phyloP scores from a whole-genome alignment of 129 eudicot species.

The Kitagawia praeruptora region DNA sequence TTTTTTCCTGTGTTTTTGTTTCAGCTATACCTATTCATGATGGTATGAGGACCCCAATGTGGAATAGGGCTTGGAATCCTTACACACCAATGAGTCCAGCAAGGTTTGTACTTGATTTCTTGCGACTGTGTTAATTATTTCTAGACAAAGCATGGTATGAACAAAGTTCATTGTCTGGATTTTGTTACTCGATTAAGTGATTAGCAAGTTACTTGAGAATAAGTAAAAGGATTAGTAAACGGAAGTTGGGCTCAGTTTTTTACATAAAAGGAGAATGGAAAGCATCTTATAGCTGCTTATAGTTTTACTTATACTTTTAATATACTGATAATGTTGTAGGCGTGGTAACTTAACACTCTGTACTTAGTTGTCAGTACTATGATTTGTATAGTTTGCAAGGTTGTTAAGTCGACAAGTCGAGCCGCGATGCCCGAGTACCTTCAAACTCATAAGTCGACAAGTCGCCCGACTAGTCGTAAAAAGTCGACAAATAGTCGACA shows the following conservation, averaged over 20 bases:
- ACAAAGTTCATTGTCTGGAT: background rate
- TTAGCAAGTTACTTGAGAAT: background rate
- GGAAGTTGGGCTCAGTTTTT: background rate
- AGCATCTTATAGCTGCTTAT: background rate
- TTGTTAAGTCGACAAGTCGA: too few relatives aligned
- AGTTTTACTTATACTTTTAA: background rate
- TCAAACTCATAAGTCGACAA: too few relatives aligned
- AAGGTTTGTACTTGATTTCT: conserved; percentile 33
- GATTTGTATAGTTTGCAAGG: background rate
- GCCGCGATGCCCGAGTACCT: too few relatives aligned
- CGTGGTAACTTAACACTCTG: background rate
- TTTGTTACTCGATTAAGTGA: background rate
- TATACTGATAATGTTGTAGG: background rate
- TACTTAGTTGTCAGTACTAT: background rate
- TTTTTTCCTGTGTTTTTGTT: background rate
- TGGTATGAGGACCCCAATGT: conserved; percentile 99
- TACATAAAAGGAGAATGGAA: background rate
- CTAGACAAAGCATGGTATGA: background rate
- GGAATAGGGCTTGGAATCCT: conserved; percentile 98
- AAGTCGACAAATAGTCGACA: too few relatives aligned
- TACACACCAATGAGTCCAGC: conserved; percentile 96
- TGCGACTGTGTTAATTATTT: too few relatives aligned
- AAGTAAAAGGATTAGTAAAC: background rate
- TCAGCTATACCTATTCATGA: conserved; percentile 92
- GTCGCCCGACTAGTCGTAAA: too few relatives aligned